Conservation (phyloP, 768 basidiomycete species). For the Favolaschia claudopus region DNA sequence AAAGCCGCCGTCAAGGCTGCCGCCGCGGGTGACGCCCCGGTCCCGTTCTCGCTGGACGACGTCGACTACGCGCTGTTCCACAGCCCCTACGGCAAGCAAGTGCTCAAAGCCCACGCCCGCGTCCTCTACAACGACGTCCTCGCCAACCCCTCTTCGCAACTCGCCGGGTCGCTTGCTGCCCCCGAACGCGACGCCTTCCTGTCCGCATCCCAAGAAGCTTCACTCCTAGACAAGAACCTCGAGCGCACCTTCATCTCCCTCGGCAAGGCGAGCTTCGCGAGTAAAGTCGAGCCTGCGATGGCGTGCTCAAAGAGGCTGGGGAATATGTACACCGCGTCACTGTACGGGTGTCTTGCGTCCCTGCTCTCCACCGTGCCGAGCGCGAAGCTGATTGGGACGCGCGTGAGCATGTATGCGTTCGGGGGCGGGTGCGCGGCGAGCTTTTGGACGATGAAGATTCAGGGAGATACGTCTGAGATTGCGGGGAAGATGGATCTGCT, state of each 20-base stretch:
- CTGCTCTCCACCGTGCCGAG: constrained; percentile 80
- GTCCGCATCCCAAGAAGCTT: constrained; percentile 68
- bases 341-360: constrained; percentile 94
- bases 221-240: constrained; percentile 91
- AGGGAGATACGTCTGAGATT: constrained; percentile 88
- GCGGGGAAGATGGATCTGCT: constrained; percentile 82
- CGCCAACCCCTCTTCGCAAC: constrained; percentile 70
- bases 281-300: constrained; percentile 83
- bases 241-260: constrained; percentile 93
- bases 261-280: constrained; percentile 76
- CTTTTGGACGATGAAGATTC: constrained; percentile 89
- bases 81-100: constrained; percentile 98
- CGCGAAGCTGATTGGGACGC: constrained; percentile 76
- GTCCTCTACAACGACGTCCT: constrained; percentile 94
- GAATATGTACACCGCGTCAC: constrained; percentile 98
- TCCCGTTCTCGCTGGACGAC: constrained; percentile 76
- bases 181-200: constrained; percentile 79
- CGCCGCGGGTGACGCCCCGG: constrained; percentile 47
- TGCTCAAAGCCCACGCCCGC: constrained; percentile 95
- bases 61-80: constrained; percentile 97
- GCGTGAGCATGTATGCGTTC: constrained; percentile 93
- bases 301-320: constrained; percentile 90
- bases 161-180: constrained; percentile 73
- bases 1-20: constrained; percentile 63
- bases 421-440: constrained; percentile 94